Conservation (phyloP, 345 rosid species). For the Citrus hindsii region DNA sequence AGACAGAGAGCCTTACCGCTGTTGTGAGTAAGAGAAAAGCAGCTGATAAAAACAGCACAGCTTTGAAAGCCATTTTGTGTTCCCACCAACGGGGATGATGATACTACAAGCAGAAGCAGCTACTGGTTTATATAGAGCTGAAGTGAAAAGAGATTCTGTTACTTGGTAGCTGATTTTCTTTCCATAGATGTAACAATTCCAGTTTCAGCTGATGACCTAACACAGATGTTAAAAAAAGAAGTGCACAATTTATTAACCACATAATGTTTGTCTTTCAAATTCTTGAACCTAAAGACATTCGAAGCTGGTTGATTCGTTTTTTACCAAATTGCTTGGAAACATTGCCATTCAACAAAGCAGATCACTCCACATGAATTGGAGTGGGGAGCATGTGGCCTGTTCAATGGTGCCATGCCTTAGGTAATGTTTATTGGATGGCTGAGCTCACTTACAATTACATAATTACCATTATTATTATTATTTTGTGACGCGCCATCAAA, state of each 20-base stretch:
- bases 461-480: background rate
- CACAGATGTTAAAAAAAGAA: background rate
- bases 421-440: background rate
- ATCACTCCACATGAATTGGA: background rate
- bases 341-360: background rate
- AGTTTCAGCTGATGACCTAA: background rate
- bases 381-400: background rate
- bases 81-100: background rate
- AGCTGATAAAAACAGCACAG: constrained; percentile 20
- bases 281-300: constrained; percentile 1
- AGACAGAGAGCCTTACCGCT: constrained; percentile 17
- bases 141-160: background rate
- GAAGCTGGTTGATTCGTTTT: background rate
- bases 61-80: constrained; percentile 31
- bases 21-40: constrained; percentile 25
- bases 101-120: background rate
- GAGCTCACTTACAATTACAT: background rate
- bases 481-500: no score
- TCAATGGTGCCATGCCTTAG: background rate
- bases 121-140: background rate
- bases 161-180: background rate
- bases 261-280: constrained; percentile 2
- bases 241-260: background rate
- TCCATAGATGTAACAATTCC: constrained; percentile 6
- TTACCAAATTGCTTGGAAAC: background rate